phyloP scores from a whole-genome alignment of 139 green algal genomes.

The Volvox reticuliferus region DNA sequence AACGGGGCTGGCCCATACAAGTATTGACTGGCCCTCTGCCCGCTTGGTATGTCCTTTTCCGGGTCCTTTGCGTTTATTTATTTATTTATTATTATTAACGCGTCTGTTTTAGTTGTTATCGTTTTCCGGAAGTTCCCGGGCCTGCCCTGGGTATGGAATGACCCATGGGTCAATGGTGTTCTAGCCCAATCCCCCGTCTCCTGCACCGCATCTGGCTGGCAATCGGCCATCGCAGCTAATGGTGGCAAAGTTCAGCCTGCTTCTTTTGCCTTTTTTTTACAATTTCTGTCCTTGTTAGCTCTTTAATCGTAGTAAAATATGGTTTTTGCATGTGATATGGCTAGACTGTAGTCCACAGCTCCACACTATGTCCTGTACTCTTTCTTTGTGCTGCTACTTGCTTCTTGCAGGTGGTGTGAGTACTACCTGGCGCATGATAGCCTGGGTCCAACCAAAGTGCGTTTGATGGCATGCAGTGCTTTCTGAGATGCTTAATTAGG shows the following conservation, averaged over 20 bases:
- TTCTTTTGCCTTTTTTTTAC: no score
- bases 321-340: background rate
- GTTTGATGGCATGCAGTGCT: background rate
- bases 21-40: slow-evolving; percentile 39
- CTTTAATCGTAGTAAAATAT: background rate
- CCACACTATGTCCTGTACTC: background rate
- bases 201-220: no score
- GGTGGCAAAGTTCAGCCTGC: no score
- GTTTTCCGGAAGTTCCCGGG: no score
- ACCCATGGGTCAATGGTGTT: background rate
- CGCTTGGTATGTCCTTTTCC: slow-evolving; percentile 1
- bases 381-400: background rate
- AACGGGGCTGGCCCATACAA: slow-evolving; percentile 33
- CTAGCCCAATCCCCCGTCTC: no score
- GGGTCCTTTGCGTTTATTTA: background rate
- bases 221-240: no score
- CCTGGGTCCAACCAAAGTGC: slow-evolving; percentile 24
- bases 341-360: background rate
- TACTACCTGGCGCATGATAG: slow-evolving; percentile 42
- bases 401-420: slow-evolving; percentile 34
- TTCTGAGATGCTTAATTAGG: background rate
- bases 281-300: background rate
- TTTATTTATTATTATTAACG: background rate
- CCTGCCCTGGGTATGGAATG: background rate
- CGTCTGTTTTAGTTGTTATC: background rate